Conservation (phyloP, 148 eudicot genomes). For the Camellia sinensis region DNA sequence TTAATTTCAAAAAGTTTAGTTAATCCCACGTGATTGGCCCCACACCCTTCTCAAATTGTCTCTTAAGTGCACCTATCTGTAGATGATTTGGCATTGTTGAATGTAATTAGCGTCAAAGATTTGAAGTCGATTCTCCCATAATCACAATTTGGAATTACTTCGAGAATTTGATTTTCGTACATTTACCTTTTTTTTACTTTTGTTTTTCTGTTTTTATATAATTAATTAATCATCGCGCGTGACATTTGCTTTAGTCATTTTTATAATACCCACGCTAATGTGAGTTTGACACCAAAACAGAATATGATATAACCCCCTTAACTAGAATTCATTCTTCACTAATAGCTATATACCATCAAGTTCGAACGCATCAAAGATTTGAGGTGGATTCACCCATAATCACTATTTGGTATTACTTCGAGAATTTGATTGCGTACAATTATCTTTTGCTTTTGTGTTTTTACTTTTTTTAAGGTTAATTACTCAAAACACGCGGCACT, state of each 20-base stretch:
- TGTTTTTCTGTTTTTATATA: not conserved
- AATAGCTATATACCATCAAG: no score
- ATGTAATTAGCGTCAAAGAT: not conserved
- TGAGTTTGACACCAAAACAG: no score
- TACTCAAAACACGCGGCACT: no score
- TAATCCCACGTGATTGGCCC: conserved; percentile 12
- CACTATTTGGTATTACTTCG: no score
- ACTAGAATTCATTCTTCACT: no score
- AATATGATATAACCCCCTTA: no score
- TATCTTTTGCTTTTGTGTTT: no score
- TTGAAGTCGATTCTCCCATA: not conserved
- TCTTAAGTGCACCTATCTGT: conserved; percentile 6
- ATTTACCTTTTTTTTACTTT: not conserved
- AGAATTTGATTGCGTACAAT: no score
- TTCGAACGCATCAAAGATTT: no score
- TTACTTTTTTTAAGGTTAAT: no score
- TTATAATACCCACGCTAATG: not conserved
- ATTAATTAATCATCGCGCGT: not conserved
- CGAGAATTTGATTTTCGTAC: not conserved
- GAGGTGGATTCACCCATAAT: no score
- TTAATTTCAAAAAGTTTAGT: not conserved
- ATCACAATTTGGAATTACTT: conserved; percentile 1
- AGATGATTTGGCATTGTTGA: not conserved
- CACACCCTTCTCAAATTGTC: not conserved
- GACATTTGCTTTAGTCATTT: not conserved